Evolutionary conservation across 768 basidiomycete species (phyloP), one percentile per base, ranked within the genome.

Genomic region (Amanita muscaria): DNA sequence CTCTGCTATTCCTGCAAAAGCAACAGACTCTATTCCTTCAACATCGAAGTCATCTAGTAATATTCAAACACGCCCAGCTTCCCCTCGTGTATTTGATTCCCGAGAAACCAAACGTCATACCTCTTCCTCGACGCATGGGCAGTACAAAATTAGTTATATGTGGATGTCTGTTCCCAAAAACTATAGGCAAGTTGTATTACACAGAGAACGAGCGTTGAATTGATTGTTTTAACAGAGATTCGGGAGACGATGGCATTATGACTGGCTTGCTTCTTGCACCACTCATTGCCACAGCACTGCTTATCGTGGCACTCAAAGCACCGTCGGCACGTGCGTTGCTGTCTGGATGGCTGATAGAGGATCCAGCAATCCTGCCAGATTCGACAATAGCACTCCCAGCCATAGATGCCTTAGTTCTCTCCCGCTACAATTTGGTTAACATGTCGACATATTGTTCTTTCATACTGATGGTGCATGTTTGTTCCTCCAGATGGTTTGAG

Each of bases 121-220:
- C 18, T 46, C 48, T 41, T 57, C 59, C 21, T 42, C 53, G 23
- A 47, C 54, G 22, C 52, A 53, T 40, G 65, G 64, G 48, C 77
- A 72, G 62, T 64, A 66, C 18, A 73, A 77, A 54, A 77, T 79
- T 45, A 79, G 80, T 25, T 85, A 79, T 56, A 73, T 90, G 19
- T 91, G 87, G 87, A 90, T 91, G 88, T 84, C 88, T 12, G 86
- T 88, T 4, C 83, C 85, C 0, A 88, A 88, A 61, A 88, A 91
- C 56, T 91, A 87, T 57, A 72, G 88, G 86, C 83, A 51, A 32
- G 65, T 55, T 31, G 22, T 4, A 18, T 40, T 44, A 7, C n/a
- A 21, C 23, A 40, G 6, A 34, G 33, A n/a, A 40, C 15, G 24
- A 42, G 10, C 22, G 15, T 35, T 36, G 41, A 7, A 11, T 42